Conservation (phyloP, 768 basidiomycete genomes). For the Leucocoprinus leucothites region DNA sequence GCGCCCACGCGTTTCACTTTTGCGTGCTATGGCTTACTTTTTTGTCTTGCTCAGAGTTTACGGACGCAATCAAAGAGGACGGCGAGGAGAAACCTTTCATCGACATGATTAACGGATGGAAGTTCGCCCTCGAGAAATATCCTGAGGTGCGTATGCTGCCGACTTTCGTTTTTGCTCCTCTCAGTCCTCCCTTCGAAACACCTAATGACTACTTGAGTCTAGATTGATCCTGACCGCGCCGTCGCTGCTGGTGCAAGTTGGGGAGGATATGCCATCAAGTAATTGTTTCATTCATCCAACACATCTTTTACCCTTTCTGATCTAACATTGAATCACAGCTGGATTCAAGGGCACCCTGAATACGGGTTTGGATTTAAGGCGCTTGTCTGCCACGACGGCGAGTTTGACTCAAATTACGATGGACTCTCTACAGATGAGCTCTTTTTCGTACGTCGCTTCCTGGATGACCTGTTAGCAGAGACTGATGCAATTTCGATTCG, state of each 20-base stretch:
- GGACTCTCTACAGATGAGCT: conserved; percentile 92
- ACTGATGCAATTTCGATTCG: no score
- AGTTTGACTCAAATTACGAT: conserved; percentile 76
- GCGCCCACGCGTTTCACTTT: no score
- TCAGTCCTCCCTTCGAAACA: no score
- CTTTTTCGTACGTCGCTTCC: conserved; percentile 67
- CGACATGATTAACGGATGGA: conserved; percentile 75
- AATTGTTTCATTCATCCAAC: conserved; percentile 16
- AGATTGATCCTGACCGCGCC: conserved; percentile 72
- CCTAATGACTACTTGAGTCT: background rate
- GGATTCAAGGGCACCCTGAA: conserved; percentile 94
- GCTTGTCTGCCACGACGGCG: conserved; percentile 89
- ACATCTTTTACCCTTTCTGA: background rate
- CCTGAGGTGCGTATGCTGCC: conserved; percentile 51
- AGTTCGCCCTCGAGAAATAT: conserved; percentile 59
- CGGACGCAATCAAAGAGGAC: conserved; percentile 75
- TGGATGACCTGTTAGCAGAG: background rate
- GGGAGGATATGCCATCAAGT: conserved; percentile 92
- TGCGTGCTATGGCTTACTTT: no score
- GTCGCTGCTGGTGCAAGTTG: conserved; percentile 82
- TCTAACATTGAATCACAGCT: conserved; percentile 42
- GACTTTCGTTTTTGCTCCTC: no score
- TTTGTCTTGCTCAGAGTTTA: conserved; percentile 50
- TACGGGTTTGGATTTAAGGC: conserved; percentile 89
- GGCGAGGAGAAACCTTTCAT: conserved; percentile 88